Evolutionary conservation across 73 alveolate genomes (phyloP), one percentile per base, ranked within the genome.

Genomic region (Uronychia binucleata): DNA sequence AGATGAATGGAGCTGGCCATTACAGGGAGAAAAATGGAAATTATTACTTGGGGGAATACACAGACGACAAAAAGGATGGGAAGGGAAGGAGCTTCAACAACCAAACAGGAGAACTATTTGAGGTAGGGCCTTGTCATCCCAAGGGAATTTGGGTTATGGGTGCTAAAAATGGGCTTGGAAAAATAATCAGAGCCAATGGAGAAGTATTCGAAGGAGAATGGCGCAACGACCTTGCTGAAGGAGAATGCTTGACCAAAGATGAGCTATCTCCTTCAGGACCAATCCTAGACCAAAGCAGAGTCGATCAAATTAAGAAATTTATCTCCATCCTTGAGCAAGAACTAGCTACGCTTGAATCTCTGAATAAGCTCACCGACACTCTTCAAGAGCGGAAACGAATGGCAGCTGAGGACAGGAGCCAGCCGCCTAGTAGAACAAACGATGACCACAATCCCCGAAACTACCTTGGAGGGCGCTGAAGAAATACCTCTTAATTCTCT

Each of bases 1-100:
- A 84, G 80, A 92, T 85, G 81, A 89, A 92, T 58, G 97, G 97
- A 31, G 85, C 84, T 30, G 97, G 97, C 14, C 83, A 78, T 32
- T 80, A 46, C 46, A 28, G 14, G 14, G 31, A 78, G 34, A 31
- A 11, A 1, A 28, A 35, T 13, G 83, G 83, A 46, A 57, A 59
- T 46, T 29, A 8, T 26, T 82, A 82, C 67, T 11, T 26, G 59
- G 89, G 89, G 0, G 89, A 82, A 60, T 82, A 82, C 75, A 27
- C 75, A 30, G 67, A 82, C 67, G 57, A 82, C 30, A n/a, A 46
- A 30, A 60, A 28, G 85, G 74, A 82, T 33, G 89, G 89, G 0
- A n/a, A 28, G 14, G 89, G 89, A 31, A 82, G 30, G 30, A 19
- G 60, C 19, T 46, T 46, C 19, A 19, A 46, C 67, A 46, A 46